Conservation (phyloP, 2,329 filamentous ascomycete species). For the Corniculantispora saksenae region DNA sequence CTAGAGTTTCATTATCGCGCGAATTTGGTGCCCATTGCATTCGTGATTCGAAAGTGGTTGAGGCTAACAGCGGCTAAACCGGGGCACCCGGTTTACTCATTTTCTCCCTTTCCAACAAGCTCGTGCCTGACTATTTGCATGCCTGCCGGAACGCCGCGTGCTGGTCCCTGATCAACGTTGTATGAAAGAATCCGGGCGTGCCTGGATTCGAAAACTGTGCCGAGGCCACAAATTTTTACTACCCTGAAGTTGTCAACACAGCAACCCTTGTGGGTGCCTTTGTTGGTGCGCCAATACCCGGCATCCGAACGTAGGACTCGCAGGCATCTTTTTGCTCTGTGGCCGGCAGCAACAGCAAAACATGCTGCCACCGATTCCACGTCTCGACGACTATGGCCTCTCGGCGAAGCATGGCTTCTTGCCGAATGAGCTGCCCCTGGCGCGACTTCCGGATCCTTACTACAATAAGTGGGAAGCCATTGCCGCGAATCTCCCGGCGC, state of each 20-base stretch:
- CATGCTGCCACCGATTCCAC: conserved; percentile 63
- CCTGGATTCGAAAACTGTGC: not conserved
- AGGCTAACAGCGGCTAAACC: not conserved
- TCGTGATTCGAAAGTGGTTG: not conserved
- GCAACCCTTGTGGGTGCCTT: not conserved
- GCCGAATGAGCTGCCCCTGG: conserved; percentile 76
- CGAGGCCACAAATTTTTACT: too few relatives aligned
- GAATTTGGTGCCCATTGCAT: not conserved
- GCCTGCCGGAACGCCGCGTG: too few relatives aligned
- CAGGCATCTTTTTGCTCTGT: not conserved
- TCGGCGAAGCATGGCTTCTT: conserved; percentile 83
- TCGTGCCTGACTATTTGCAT: not conserved
- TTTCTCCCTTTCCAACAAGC: not conserved
- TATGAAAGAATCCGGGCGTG: too few relatives aligned
- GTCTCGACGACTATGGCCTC: conserved; percentile 76
- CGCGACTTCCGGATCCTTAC: conserved; percentile 81
- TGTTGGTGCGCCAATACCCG: not conserved
- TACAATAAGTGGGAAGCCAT: conserved; percentile 95
- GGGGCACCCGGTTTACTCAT: not conserved
- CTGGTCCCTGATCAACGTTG: too few relatives aligned
- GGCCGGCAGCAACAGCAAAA: not conserved
- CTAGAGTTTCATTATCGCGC: not conserved
- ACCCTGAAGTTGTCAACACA: not conserved
- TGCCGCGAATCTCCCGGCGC: conserved; percentile 78
- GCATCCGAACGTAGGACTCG: not conserved